phyloP scores from a whole-genome alignment of 1,284 basidiomycete genomes.

The Ustilago tritici region DNA sequence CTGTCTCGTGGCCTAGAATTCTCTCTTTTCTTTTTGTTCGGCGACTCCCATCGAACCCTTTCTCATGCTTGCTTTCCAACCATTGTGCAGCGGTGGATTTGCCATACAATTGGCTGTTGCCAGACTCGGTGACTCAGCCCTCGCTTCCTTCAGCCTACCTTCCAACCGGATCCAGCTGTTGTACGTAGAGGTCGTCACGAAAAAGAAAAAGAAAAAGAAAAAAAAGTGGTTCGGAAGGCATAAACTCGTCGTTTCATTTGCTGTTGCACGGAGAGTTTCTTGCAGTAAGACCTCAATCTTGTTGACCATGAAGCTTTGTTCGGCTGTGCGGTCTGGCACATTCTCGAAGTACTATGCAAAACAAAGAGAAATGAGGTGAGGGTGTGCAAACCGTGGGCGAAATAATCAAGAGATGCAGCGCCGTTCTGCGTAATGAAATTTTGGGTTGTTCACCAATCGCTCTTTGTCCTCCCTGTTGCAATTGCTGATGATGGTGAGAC shows the following conservation, averaged over 20 bases:
- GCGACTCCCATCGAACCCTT: not conserved
- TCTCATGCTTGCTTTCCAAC: not conserved
- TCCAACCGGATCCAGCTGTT: too few species aligned
- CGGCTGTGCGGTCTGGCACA: not conserved
- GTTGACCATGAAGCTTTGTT: not conserved
- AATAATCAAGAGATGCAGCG: not conserved
- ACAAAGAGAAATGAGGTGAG: not conserved
- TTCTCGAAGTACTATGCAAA: not conserved
- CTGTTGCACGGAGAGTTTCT: not conserved
- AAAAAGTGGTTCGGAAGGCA: not conserved
- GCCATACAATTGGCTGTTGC: not conserved
- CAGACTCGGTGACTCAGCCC: not conserved
- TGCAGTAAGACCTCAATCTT: not conserved
- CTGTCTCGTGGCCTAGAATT: not conserved
- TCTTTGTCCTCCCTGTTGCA: not conserved
- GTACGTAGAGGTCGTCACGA: too few species aligned
- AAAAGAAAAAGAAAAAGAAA: not conserved
- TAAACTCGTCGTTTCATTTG: not conserved
- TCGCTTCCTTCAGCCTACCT: not conserved
- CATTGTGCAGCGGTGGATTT: not conserved
- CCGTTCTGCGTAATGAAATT: conserved; percentile 6
- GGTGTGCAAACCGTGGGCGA: not conserved
- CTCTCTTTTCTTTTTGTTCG: not conserved
- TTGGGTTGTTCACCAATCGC: not conserved
- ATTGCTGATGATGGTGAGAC: not conserved